A percentile compares a stretch with the other conserved stretches of the same genome.
These are phyloP conservation scores for Zygotorulaspora danielsina DNA, from an alignment of 805 yeast genomes.

Conservation along the genomic window DNA sequence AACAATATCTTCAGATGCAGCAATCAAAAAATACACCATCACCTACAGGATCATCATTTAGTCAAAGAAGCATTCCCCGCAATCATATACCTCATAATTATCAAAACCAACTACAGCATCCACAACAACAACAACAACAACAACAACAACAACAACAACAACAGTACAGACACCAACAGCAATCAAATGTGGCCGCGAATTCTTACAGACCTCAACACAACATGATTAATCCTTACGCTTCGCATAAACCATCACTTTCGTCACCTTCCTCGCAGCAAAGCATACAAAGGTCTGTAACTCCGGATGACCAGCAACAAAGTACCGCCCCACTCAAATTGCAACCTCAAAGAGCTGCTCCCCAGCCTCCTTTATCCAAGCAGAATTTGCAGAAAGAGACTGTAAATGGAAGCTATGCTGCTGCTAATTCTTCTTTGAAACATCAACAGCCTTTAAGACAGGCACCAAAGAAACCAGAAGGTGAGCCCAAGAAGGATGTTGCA, in stretches of 20 bases:
- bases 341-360: conserved; percentile 28
- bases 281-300: conserved; percentile 9
- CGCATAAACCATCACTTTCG: conserved; percentile 9
- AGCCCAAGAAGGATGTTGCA: conserved; percentile 28
- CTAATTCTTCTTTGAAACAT: conserved; percentile 1
- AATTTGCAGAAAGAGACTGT: conserved; percentile 5
- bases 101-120: conserved; percentile 18
- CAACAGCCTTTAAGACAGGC: conserved; percentile 28
- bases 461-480: conserved; percentile 29
- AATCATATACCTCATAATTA: conserved; percentile 15
- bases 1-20: conserved; percentile 8
- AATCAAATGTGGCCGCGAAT: conserved; percentile 9
- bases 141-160: conserved; percentile 18
- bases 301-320: conserved; percentile 7
- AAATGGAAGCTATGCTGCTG: background rate
- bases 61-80: conserved; percentile 7
- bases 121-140: conserved; percentile 16
- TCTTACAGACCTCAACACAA: conserved; percentile 26
- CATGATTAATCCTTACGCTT: conserved; percentile 24
- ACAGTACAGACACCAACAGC: conserved; percentile 5
- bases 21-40: conserved; percentile 8
- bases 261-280: conserved; percentile 8
- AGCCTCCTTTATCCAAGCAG: conserved; percentile 16
- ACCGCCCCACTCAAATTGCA: conserved; percentile 19
- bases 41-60: conserved; percentile 5